Conservation (phyloP, 208 protist genomes). For the Naegleria fowleri region DNA sequence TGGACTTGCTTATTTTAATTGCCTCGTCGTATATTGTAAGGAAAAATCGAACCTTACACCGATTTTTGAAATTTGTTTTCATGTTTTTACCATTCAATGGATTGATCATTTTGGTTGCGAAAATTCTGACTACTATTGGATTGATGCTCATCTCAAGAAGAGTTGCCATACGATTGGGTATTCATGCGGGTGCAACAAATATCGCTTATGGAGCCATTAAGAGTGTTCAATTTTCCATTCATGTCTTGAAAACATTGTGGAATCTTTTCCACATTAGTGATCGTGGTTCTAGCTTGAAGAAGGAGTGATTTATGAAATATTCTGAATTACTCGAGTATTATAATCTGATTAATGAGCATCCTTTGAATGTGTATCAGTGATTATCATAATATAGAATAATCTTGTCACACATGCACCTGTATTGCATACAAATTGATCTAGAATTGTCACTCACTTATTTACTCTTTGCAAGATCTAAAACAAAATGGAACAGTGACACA, state of each 20-base stretch:
- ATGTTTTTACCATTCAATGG: not conserved
- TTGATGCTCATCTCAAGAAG: not conserved
- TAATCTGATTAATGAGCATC: too few relatives aligned
- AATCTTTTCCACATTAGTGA: not conserved
- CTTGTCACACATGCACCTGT: too few relatives aligned
- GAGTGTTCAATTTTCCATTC: not conserved
- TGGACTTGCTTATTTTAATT: not conserved
- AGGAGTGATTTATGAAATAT: too few relatives aligned
- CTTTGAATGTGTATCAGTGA: too few relatives aligned
- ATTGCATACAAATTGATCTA: too few relatives aligned
- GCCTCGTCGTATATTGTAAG: not conserved
- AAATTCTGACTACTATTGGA: not conserved
- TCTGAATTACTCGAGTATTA: too few relatives aligned
- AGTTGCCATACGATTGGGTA: not conserved
- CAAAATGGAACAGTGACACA: not conserved
- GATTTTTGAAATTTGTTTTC: not conserved
- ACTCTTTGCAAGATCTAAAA: not conserved
- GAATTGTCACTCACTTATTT: too few relatives aligned
- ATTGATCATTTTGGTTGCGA: not conserved
- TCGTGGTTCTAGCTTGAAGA: too few relatives aligned
- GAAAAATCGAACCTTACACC: not conserved
- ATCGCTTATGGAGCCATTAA: not conserved
- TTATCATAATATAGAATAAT: too few relatives aligned
- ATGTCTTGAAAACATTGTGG: not conserved
- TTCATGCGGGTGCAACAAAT: not conserved